Conservation (phyloP, 352 stramenopile species). For the Phytophthora pseudosyringae region DNA sequence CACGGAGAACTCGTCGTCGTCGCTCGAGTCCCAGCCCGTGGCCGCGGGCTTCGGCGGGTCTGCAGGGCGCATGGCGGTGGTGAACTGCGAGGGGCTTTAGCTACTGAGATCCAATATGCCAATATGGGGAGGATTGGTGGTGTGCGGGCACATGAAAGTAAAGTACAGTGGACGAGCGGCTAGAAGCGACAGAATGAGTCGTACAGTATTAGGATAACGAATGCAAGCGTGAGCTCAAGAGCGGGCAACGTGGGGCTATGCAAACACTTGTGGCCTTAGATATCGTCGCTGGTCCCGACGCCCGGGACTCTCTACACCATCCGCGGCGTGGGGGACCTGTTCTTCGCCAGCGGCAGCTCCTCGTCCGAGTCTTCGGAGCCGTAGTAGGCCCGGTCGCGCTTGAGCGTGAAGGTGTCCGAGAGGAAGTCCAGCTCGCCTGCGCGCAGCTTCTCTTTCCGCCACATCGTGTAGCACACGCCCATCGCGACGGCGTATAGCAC, state of each 20-base stretch:
- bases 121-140: constrained; percentile 5
- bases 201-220: neutral
- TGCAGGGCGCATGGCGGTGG: constrained; percentile 25
- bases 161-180: constrained; percentile 2
- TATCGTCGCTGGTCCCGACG: constrained; percentile 25
- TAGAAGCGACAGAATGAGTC: constrained; percentile 13
- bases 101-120: constrained; percentile 32
- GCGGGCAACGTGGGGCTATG: constrained; percentile 6
- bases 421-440: constrained; percentile 49
- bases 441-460: constrained; percentile 59
- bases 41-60: neutral
- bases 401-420: constrained; percentile 50
- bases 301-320: constrained; percentile 32
- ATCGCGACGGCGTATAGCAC: constrained; percentile 62
- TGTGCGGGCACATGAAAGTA: constrained; percentile 18
- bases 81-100: no score
- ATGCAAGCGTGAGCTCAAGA: neutral
- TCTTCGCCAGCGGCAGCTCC: constrained; percentile 65
- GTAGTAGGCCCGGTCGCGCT: constrained; percentile 64
- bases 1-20: constrained; percentile 28
- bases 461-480: constrained; percentile 60
- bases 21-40: constrained; percentile 24
- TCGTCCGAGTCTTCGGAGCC: constrained; percentile 77
- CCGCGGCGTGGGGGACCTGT: constrained; percentile 62
- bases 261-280: constrained; percentile 34